Conservation (phyloP, 148 eudicot species). For the Linanthus parryae region DNA sequence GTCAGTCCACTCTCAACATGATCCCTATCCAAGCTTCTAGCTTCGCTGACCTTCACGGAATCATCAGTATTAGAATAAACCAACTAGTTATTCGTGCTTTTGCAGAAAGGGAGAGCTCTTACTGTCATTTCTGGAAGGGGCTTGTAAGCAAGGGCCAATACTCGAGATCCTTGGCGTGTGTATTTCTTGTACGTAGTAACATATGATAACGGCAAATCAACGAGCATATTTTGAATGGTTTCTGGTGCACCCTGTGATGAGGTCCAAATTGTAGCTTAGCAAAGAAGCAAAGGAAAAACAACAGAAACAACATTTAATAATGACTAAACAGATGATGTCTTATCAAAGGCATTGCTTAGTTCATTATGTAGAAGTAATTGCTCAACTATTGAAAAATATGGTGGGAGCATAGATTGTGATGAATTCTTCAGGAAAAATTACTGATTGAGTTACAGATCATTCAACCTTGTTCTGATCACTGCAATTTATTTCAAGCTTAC, state of each 20-base stretch:
- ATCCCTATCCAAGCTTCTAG: slow-evolving; percentile 90
- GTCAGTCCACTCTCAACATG: slow-evolving; percentile 70
- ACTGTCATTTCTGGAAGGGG: slow-evolving; percentile 93
- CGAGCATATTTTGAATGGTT: slow-evolving; percentile 82
- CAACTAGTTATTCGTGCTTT: background rate
- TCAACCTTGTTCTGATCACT: too few relatives aligned
- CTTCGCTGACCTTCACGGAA: slow-evolving; percentile 81
- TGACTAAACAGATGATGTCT: too few relatives aligned
- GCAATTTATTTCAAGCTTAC: too few relatives aligned
- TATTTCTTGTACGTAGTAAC: slow-evolving; percentile 81
- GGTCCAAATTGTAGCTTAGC: background rate
- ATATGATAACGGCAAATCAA: slow-evolving; percentile 66
- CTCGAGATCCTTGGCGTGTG: slow-evolving; percentile 98
- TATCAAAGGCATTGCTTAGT: too few relatives aligned
- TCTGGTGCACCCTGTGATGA: slow-evolving; percentile 89
- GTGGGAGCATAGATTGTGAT: too few relatives aligned
- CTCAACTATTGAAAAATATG: too few relatives aligned
- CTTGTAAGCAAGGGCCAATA: slow-evolving; percentile 90
- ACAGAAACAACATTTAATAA: background rate
- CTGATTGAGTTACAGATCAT: too few relatives aligned
- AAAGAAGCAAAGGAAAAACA: background rate
- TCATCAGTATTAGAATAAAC: slow-evolving; percentile 7
- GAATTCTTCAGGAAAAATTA: too few relatives aligned
- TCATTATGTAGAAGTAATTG: too few relatives aligned
- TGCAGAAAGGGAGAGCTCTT: slow-evolving; percentile 17